Evolutionary conservation across 179 eudicot genomes (phyloP), one percentile per base, ranked within the genome.

Genomic region (Beta macrorhiza): DNA sequence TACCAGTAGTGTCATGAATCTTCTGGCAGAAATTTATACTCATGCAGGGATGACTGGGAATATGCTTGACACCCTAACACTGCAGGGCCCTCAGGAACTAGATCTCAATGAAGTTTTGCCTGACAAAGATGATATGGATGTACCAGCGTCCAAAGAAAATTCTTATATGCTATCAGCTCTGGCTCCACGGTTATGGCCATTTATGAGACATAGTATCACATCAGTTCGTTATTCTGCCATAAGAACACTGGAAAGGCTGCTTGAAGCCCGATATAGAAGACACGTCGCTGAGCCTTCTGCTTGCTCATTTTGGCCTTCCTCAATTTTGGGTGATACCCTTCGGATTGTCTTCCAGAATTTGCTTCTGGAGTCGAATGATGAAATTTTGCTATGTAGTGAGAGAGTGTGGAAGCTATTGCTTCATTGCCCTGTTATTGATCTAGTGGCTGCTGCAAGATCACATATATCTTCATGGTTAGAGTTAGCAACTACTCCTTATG

Each of bases 171-270:
- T 97, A 65, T 93, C 98, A 64, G 90, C 92, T 61, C 81, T 97
- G 80, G 99, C 98, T 81, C 99, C 99, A 83, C 91, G 99, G n/a
- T 86, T 97, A 65, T 97, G 99, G 99, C 99, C 98, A 59, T 97
- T 97, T 84, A 97, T 97, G 99, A 90, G 99, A 80, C 99, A 97
- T 83, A 97, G 89, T 83, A 97, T 97, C 75, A 91, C 97, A 69
- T 93, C 98, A 17, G 98, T 93, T 75, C 97, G 98, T 42, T 86
- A 84, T 83, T 91, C 98, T 62, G 98, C 98, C 55, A 92, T 93
- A 67, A 90, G 97, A 84, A 93, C 98, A 80, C 84, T 93, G 85
- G 98, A 86, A 78, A 80, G 88, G 76, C 73, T 93, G 83, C 97
- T 93, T 75, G 97, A 93, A 83, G 95, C 98, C 76, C 92, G 92